Evolutionary conservation across 805 yeast genomes (phyloP).

Genomic region (Saitoella complicata): DNA sequence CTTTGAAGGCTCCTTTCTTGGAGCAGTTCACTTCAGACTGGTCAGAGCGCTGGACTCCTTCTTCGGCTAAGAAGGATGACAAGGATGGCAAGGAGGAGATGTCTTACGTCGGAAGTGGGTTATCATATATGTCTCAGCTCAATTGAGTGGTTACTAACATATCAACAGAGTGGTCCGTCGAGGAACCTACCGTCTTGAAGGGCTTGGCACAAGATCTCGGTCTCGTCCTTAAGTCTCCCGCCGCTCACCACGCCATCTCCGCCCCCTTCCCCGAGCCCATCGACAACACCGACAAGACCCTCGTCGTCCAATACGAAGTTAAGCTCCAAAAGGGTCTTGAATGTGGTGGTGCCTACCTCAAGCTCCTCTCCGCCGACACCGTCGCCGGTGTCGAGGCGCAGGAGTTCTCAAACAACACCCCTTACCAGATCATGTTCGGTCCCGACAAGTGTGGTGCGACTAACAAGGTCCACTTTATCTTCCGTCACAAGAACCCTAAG

Average conservation of each 20-base stretch:
- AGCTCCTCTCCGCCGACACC: slow-evolving; percentile 36
- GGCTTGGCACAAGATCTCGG: slow-evolving; percentile 58
- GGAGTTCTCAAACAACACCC: slow-evolving; percentile 47
- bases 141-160: too few relatives aligned
- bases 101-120: slow-evolving; percentile 37
- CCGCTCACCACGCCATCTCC: slow-evolving; percentile 72
- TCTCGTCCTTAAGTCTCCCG: slow-evolving; percentile 55
- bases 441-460: slow-evolving; percentile 80
- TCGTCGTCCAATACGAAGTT: slow-evolving; percentile 81
- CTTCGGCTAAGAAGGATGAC: slow-evolving; percentile 27
- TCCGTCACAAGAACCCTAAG: slow-evolving; percentile 39
- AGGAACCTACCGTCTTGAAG: slow-evolving; percentile 40
- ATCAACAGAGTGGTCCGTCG: slow-evolving; percentile 44
- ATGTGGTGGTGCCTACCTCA: slow-evolving; percentile 86
- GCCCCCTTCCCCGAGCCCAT: slow-evolving; percentile 41
- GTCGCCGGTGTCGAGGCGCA: slow-evolving; percentile 22
- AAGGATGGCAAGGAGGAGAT: slow-evolving; percentile 33
- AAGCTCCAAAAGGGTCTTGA: slow-evolving; percentile 61
- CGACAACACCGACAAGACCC: slow-evolving; percentile 42
- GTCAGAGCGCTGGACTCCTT: slow-evolving; percentile 38
- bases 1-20: slow-evolving; percentile 31
- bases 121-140: too few relatives aligned
- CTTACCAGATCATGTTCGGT: slow-evolving; percentile 82
- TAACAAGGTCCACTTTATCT: slow-evolving; percentile 64
- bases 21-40: slow-evolving; percentile 23